Evolutionary conservation across 2,329 filamentous ascomycete species (phyloP), one percentile per base, ranked within the genome.

Genomic region (Monilinia vaccinii-corymbosi): DNA sequence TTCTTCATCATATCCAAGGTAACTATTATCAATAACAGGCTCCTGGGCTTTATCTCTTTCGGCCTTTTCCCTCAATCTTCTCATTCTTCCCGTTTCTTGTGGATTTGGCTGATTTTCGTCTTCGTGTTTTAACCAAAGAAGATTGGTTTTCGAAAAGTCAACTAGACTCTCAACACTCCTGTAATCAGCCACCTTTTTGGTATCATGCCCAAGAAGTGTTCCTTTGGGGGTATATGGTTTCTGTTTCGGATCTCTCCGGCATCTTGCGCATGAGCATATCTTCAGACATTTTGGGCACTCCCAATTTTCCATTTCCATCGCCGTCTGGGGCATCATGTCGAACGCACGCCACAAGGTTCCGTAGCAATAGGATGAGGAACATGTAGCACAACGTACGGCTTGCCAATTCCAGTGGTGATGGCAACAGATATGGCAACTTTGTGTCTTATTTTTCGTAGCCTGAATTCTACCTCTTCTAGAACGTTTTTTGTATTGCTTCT

Each of bases 341-440:
- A 96, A 96, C 0, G 90, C 92, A 59, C 94, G 81, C 74, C 91
- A 97, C 1, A 99, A 79, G 18, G 88, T 88, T n/a, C 93, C 93
- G 70, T 95, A 99, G 72, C 94, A 97, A 71, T 95, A 99, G 0
- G 83, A 84, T 59, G 88, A 79, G 14, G 81, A 78, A 69, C 94
- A 97, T 42, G 78, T 85, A 0, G 84, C 85, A 73, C 94, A 99
- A 56, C 84, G 82, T 2, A 90, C 90, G 63, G 96, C 83, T 69
- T 91, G 92, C 83, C 95, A 97, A 23, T 80, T 84, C 56, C 88
- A 86, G 68, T 97, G 90, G 47, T 85, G 82, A 70, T 89, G 83
- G 61, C 83, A 84, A 73, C 93, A 97, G 10, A 95, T 87, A 71
- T 97, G 94, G 68, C 94, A 97, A 2, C 77, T 73, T 74, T 77